Percentiles rank a stretch among this genome's conserved stretches.
Conservation (phyloP, 768 basidiomycete genomes). For the Guyanaporus albipodus region DNA sequence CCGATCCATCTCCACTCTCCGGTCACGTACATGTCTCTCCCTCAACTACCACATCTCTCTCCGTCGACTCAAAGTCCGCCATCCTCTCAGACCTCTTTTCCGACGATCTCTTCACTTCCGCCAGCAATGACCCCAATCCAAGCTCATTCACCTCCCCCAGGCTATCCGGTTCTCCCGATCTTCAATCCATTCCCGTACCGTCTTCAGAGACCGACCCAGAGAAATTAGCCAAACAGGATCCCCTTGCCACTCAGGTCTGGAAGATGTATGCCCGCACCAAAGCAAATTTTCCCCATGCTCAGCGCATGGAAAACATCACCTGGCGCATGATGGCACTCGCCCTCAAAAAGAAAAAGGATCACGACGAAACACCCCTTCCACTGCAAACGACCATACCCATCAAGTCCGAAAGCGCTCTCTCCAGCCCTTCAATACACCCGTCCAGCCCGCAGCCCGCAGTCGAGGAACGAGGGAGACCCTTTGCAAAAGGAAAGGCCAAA, state of each 20-base stretch:
- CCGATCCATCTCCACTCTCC: constrained; percentile 34
- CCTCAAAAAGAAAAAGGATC: constrained; percentile 82
- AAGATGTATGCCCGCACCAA: constrained; percentile 92
- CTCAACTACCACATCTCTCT: constrained; percentile 42
- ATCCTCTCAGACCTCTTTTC: constrained; percentile 68
- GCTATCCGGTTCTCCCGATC: constrained; percentile 65
- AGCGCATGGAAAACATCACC: constrained; percentile 96
- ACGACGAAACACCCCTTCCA: constrained; percentile 38
- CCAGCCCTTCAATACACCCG: constrained; percentile 4
- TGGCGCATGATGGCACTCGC: constrained; percentile 99
- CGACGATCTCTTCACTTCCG: constrained; percentile 55
- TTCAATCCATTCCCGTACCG: constrained; percentile 43
- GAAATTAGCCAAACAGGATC: constrained; percentile 76
- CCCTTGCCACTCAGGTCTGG: constrained; percentile 95
- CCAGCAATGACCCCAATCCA: constrained; percentile 32
- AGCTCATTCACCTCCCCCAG: constrained; percentile 63
- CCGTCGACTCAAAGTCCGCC: constrained; percentile 53
- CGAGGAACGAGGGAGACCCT: constrained; percentile 65
- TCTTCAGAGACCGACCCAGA: constrained; percentile 53
- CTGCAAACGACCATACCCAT: constrained; percentile 10
- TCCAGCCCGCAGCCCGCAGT: constrained; percentile 12
- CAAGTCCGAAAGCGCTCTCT: constrained; percentile 18
- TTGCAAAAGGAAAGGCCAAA: constrained; percentile 76
- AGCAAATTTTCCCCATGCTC: constrained; percentile 84
- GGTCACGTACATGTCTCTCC: constrained; percentile 36